Conservation (phyloP, 2,329 filamentous ascomycete species). For the Fusarium multiceps region DNA sequence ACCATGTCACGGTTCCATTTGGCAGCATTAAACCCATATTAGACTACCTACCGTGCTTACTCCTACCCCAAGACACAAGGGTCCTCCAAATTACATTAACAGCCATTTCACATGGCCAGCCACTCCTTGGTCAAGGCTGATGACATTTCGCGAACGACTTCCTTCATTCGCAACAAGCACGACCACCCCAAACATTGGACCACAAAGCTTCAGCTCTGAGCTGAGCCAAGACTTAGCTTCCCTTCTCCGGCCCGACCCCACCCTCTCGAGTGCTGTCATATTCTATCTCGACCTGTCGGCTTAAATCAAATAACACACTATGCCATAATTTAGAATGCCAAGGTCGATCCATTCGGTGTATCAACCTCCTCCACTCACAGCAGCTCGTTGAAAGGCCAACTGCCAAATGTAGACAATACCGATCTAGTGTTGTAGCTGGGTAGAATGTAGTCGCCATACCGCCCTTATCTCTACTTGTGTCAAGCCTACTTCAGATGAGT, state of each 20-base stretch:
- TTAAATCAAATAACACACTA: neutral
- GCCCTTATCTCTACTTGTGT: neutral
- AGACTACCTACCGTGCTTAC: neutral
- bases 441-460: neutral
- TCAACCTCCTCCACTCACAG: neutral
- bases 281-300: neutral
- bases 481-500: neutral
- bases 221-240: slow-evolving; percentile 6
- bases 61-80: neutral
- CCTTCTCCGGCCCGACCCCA: slow-evolving; percentile 9
- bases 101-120: neutral
- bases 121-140: slow-evolving; percentile 3
- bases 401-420: neutral
- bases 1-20: neutral
- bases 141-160: neutral
- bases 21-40: neutral
- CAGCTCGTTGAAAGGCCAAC: neutral
- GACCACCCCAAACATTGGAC: slow-evolving; percentile 1
- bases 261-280: neutral
- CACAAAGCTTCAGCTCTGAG: neutral
- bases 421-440: neutral
- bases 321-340: slow-evolving; percentile 12
- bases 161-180: neutral
- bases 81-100: slow-evolving; percentile 8
- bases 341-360: slow-evolving; percentile 11